A percentile compares a stretch with the other conserved stretches of the same genome.
These are phyloP conservation scores for Cutaneotrichosporon curvatum DNA, from an alignment of 1,284 basidiomycete genomes.

Conservation along the genomic window DNA sequence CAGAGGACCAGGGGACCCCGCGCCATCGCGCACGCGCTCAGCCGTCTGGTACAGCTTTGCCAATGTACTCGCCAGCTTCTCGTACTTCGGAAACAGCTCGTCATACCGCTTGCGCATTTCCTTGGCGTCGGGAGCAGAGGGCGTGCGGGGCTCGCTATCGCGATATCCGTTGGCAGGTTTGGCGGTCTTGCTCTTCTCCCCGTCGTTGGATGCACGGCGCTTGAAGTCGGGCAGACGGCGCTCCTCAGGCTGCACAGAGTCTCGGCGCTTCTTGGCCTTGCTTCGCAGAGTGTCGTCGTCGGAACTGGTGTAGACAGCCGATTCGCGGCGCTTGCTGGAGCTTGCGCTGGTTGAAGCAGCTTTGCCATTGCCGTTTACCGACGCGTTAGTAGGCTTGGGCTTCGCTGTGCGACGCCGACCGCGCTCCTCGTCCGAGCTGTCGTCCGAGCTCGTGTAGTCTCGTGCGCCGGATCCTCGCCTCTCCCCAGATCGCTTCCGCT, in stretches of 20 bases:
- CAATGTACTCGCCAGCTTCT: conserved; percentile 24
- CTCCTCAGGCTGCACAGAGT: background rate
- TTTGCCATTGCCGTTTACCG: conserved; percentile 9
- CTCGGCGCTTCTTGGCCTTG: background rate
- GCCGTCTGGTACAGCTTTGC: conserved; percentile 22
- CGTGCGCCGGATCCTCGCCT: background rate
- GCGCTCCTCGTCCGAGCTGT: conserved; percentile 8
- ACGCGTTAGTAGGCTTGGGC: background rate
- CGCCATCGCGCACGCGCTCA: conserved; percentile 15
- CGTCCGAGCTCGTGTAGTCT: conserved; percentile 16
- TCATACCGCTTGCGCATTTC: conserved; percentile 33
- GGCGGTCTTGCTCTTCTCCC: background rate
- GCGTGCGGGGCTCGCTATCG: conserved; percentile 1
- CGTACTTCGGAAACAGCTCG: conserved; percentile 36
- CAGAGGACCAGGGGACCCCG: conserved; percentile 1
- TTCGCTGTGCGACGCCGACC: conserved; percentile 3
- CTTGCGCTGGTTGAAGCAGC: background rate
- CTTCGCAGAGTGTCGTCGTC: conserved; percentile 1
- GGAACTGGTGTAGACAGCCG: conserved; percentile 5
- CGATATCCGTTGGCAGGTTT: background rate
- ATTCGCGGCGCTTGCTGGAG: background rate
- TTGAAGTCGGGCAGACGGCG: conserved; percentile 4
- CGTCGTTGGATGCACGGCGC: background rate
- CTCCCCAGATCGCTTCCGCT: too few relatives aligned
- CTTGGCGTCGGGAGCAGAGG: conserved; percentile 2